Percentiles rank a stretch among this genome's conserved stretches.
Conservation (phyloP, 2,329 filamentous ascomycete species). For the Fusarium chuoi region DNA sequence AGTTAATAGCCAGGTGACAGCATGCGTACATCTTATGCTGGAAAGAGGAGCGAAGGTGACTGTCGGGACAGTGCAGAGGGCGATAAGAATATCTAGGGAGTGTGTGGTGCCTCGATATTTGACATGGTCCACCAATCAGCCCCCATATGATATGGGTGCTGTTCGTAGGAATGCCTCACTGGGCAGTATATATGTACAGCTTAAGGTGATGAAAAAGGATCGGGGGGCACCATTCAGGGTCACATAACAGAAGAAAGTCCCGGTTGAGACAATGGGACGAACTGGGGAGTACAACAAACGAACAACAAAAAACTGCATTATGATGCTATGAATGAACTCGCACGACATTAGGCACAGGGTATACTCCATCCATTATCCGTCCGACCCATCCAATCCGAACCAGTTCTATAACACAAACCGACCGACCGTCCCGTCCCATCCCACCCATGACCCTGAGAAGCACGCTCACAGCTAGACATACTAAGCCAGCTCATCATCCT, state of each 20-base stretch:
- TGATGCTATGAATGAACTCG: neutral
- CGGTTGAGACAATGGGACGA: neutral
- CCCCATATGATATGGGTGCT: accelerated
- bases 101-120: accelerated
- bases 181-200: accelerated
- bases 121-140: no score
- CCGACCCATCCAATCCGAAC: neutral
- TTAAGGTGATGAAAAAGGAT: neutral
- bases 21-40: slow-evolving; percentile 2
- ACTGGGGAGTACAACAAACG: neutral
- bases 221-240: neutral
- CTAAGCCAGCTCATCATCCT: slow-evolving; percentile 51
- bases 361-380: neutral
- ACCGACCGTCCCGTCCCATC: neutral
- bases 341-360: neutral
- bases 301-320: neutral
- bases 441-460: slow-evolving; percentile 1
- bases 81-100: neutral
- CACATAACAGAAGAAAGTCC: neutral
- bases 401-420: slow-evolving; percentile 25
- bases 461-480: slow-evolving; percentile 7
- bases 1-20: neutral
- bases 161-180: neutral
- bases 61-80: neutral
- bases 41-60: neutral